Conservation (phyloP, 2,329 filamentous ascomycete species). For the Monilinia fructigena region DNA sequence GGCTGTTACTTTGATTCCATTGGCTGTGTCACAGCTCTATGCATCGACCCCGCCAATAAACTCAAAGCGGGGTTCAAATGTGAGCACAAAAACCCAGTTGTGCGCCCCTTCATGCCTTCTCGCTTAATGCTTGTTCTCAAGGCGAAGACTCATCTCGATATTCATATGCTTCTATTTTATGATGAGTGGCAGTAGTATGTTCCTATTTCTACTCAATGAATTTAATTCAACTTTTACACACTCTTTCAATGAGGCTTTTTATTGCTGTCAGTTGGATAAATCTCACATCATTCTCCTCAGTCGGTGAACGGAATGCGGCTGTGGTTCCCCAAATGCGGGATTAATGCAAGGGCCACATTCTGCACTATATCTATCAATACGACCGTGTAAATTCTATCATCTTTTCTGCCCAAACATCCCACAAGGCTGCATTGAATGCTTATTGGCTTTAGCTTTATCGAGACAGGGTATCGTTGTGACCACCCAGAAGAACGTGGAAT, state of each 20-base stretch:
- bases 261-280: not conserved
- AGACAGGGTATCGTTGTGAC: not conserved
- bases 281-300: not conserved
- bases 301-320: slow-evolving; percentile 11
- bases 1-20: not conserved
- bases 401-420: not conserved
- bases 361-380: not conserved
- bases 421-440: slow-evolving; percentile 15
- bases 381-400: slow-evolving; percentile 7
- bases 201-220: not conserved
- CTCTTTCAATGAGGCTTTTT: too few relatives aligned
- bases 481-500: not conserved
- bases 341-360: slow-evolving; percentile 7
- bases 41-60: not conserved
- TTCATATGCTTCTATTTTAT: not conserved
- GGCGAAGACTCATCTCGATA: not conserved
- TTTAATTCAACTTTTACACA: not conserved
- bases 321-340: slow-evolving; percentile 12
- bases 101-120: not conserved
- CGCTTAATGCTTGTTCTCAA: not conserved
- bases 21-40: not conserved
- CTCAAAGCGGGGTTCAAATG: not conserved
- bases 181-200: not conserved
- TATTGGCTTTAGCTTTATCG: slow-evolving; percentile 5
- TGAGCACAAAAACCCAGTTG: not conserved